Conservation (phyloP, 768 basidiomycete species). For the Mycena polygramma region DNA sequence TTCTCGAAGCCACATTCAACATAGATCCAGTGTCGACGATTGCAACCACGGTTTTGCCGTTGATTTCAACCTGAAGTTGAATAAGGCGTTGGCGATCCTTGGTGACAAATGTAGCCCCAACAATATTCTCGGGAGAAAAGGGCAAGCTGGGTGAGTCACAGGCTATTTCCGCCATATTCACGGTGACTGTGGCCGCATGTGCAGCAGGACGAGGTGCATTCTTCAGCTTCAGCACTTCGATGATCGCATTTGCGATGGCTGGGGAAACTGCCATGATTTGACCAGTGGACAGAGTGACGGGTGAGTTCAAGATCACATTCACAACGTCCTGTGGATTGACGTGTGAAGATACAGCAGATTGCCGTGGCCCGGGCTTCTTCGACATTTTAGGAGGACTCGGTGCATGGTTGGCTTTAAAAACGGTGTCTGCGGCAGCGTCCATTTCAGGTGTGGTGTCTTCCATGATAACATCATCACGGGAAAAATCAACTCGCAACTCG, state of each 20-base stretch:
- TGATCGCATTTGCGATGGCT: slow-evolving; percentile 3
- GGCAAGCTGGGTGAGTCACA: background rate
- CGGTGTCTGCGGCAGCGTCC: background rate
- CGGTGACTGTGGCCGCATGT: background rate
- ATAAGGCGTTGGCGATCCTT: slow-evolving; percentile 19
- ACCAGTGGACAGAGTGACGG: background rate
- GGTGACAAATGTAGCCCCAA: slow-evolving; percentile 14
- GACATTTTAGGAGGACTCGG: slow-evolving; percentile 1
- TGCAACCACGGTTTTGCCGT: slow-evolving; percentile 10
- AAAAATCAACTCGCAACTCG: slow-evolving; percentile 11
- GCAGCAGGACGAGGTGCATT: background rate
- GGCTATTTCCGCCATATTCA: background rate
- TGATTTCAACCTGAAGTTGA: slow-evolving; percentile 9
- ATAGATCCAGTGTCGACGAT: slow-evolving; percentile 31
- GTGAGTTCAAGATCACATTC: background rate
- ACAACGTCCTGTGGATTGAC: slow-evolving; percentile 4
- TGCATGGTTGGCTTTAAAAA: background rate
- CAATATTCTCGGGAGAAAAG: background rate
- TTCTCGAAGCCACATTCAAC: slow-evolving; percentile 27
- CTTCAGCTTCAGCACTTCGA: slow-evolving; percentile 5
- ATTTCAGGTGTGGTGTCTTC: slow-evolving; percentile 13
- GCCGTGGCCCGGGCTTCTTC: slow-evolving; percentile 1
- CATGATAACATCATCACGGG: slow-evolving; percentile 14
- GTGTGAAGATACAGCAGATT: slow-evolving; percentile 15
- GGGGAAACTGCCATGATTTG: slow-evolving; percentile 15